Evolutionary conservation across 176 grass and related monocot genomes (phyloP), one percentile per base, ranked within the genome.

Genomic region (Musa itinerans): DNA sequence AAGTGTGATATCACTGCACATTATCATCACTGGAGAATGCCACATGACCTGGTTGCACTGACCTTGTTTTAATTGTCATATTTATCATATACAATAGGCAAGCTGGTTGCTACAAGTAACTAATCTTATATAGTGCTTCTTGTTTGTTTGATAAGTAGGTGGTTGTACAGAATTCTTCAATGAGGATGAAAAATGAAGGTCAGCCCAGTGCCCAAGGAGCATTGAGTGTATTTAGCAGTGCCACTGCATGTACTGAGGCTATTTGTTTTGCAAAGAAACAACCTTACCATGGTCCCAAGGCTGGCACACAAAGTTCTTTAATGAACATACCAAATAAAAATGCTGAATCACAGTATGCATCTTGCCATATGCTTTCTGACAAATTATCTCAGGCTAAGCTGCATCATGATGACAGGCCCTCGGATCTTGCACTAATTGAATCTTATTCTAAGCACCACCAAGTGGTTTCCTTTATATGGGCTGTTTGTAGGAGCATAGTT

Each of bases 391-490:
- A 50, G 24, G 48, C 16, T 49, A 16, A 63, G n/a, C 9, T 8
- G 26, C 17, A 19, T 51, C 21, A 8, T 15, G 61, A 65, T 26
- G 13, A 10, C 12, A 51, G 8, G 13, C 15, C 12, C 25, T 14
- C 65, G 17, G 52, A 55, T 58, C 14, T 29, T 69, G 77, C 57
- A 55, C 66, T 68, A 10, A 68, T 78, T 78, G 83, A 85, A 79
- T 87, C 77, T 77, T 97, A 86, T 65, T 90, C 66, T 70, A 88
- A 85, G 69, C 77, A 89, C 65, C 81, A 93, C 21, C 79, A 92
- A 81, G 90, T 97, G 50, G 78, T 82, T 76, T 88, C 93, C 74
- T 97, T 97, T 83, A 74, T 93, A 22, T 93, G 87, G 79, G 90
- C 93, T 72, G 83, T 88, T 72, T 80, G 85, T 52, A 83, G 79